These are phyloP conservation scores for Tolypocladium ophioglossoides DNA, from an alignment of 2,329 filamentous ascomycete species.

Conservation along the genomic window DNA sequence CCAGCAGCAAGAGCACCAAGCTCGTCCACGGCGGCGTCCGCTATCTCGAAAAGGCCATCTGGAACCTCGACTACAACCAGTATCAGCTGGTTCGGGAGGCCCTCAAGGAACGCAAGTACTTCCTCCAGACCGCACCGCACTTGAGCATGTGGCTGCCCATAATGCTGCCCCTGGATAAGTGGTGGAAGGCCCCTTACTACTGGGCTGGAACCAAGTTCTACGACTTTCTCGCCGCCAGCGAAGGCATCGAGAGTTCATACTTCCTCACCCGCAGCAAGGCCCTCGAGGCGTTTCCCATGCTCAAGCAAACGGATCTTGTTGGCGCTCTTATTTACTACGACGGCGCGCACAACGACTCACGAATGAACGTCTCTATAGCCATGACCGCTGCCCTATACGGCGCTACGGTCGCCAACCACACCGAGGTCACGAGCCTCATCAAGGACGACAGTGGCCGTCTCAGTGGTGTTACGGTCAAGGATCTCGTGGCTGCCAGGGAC, in stretches of 20 bases:
- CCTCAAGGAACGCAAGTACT: slow-evolving; percentile 64
- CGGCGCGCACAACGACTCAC: slow-evolving; percentile 83
- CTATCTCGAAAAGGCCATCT: slow-evolving; percentile 66
- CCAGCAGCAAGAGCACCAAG: slow-evolving; percentile 67
- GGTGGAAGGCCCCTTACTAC: slow-evolving; percentile 71
- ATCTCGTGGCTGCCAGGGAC: slow-evolving; percentile 56
- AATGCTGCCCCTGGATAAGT: slow-evolving; percentile 64
- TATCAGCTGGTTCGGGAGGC: slow-evolving; percentile 63
- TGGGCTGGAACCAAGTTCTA: slow-evolving; percentile 74
- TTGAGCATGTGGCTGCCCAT: slow-evolving; percentile 65
- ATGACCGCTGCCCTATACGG: slow-evolving; percentile 86
- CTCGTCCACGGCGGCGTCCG: slow-evolving; percentile 67
- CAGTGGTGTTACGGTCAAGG: slow-evolving; percentile 63
- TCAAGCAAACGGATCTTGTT: slow-evolving; percentile 67
- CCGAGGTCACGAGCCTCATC: slow-evolving; percentile 66
- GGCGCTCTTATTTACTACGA: slow-evolving; percentile 87
- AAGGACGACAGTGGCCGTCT: slow-evolving; percentile 66
- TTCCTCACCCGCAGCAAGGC: slow-evolving; percentile 81
- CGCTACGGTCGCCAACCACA: slow-evolving; percentile 70
- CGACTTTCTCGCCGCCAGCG: slow-evolving; percentile 73
- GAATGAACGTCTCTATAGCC: slow-evolving; percentile 83
- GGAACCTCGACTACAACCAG: slow-evolving; percentile 65
- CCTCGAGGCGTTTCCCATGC: slow-evolving; percentile 78
- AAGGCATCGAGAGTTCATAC: slow-evolving; percentile 83
- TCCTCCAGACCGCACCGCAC: slow-evolving; percentile 64